These are phyloP conservation scores for Hysterangium stoloniferum DNA, from an alignment of 768 basidiomycete species.

Conservation along the genomic window DNA sequence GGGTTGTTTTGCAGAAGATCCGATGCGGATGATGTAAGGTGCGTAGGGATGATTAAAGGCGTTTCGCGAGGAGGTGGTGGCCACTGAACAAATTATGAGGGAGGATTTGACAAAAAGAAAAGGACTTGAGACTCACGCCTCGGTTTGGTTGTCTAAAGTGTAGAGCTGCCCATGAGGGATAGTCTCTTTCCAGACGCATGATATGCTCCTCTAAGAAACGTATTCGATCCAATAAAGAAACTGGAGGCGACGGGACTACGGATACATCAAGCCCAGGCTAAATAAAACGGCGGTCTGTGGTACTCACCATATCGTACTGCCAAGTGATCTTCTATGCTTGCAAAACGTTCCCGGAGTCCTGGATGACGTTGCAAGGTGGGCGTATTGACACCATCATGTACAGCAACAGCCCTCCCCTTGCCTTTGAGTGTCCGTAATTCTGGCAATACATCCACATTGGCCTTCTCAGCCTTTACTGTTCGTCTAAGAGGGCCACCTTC, in stretches of 20 bases:
- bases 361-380: constrained; percentile 43
- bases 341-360: constrained; percentile 54
- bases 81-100: constrained; percentile 46
- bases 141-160: constrained; percentile 82
- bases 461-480: constrained; percentile 35
- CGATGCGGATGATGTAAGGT: constrained; percentile 35
- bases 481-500: constrained; percentile 66
- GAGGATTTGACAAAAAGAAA: neutral
- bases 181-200: constrained; percentile 68
- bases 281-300: neutral
- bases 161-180: constrained; percentile 83
- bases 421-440: constrained; percentile 51
- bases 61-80: constrained; percentile 74
- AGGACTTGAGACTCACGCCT: constrained; percentile 44
- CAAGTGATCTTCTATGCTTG: constrained; percentile 63
- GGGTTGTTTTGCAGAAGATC: neutral
- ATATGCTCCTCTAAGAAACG: constrained; percentile 73
- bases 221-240: constrained; percentile 53
- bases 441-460: constrained; percentile 16
- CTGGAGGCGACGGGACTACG: constrained; percentile 67
- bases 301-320: constrained; percentile 64
- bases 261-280: neutral
- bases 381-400: constrained; percentile 17
- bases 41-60: constrained; percentile 70
- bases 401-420: constrained; percentile 23